phyloP scores from a whole-genome alignment of 2,329 filamentous ascomycete genomes.

The Pestalotiopsis sp. region DNA sequence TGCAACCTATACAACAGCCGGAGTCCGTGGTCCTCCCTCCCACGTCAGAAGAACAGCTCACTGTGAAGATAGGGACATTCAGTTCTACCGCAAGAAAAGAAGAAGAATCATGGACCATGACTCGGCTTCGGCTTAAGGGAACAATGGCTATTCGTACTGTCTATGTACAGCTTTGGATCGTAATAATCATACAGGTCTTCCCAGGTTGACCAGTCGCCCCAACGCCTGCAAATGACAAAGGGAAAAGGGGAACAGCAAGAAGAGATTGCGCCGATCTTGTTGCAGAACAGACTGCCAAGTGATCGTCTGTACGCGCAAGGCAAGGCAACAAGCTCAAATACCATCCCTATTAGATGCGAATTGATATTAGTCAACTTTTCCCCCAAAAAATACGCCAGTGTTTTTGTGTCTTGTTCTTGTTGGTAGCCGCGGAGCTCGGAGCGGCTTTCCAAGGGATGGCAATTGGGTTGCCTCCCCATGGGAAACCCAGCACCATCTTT shows the following conservation, averaged over 20 bases:
- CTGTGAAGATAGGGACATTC: background rate
- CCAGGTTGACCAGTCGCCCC: background rate
- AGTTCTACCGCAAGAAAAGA: background rate
- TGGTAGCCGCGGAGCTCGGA: background rate
- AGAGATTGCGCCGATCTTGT: background rate
- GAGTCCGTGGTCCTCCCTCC: no score
- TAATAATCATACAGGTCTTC: background rate
- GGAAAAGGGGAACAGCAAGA: background rate
- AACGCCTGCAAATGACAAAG: background rate
- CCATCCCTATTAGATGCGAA: conserved; percentile 23
- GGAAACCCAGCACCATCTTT: background rate
- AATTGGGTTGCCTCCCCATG: background rate
- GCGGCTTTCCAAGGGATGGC: background rate
- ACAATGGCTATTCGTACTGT: background rate
- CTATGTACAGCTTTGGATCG: background rate
- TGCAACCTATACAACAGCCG: no score
- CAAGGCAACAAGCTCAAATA: conserved; percentile 17
- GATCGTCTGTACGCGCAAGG: background rate
- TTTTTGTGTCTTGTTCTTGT: background rate
- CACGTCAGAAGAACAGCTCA: no score
- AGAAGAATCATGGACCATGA: background rate
- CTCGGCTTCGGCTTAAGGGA: background rate
- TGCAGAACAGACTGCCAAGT: background rate
- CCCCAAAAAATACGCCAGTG: background rate
- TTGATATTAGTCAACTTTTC: conserved; percentile 20